Conservation (phyloP, 2,329 filamentous ascomycete species). For the Lasiodiplodia citricola region DNA sequence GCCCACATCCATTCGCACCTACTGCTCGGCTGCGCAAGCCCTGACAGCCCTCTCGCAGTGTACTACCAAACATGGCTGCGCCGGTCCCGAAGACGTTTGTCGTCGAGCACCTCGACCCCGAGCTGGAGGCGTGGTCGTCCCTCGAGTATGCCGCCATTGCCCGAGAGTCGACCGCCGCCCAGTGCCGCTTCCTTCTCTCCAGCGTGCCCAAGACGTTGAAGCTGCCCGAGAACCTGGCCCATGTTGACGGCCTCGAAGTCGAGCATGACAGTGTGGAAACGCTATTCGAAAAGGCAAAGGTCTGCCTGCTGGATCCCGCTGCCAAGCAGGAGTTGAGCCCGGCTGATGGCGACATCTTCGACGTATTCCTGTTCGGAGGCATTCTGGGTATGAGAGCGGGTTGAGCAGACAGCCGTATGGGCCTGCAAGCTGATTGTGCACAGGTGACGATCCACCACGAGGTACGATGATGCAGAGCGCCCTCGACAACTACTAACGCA, state of each 20-base stretch:
- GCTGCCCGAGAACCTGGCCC: constrained; percentile 63
- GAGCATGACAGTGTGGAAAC: constrained; percentile 82
- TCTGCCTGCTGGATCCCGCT: constrained; percentile 89
- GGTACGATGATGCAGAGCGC: constrained; percentile 59
- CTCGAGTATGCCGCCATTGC: constrained; percentile 92
- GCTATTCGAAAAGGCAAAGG: constrained; percentile 76
- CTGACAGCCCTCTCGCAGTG: neutral
- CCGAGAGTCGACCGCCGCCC: constrained; percentile 71
- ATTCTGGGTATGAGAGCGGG: constrained; percentile 74
- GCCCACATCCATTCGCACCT: neutral
- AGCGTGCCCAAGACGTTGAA: constrained; percentile 74
- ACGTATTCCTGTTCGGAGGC: constrained; percentile 93
- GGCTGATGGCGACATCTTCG: constrained; percentile 80
- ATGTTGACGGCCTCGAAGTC: constrained; percentile 68
- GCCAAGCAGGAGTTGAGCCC: constrained; percentile 82
- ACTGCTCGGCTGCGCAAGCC: neutral
- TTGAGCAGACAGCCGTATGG: constrained; percentile 3
- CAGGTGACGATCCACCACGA: constrained; percentile 91
- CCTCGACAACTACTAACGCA: constrained; percentile 31
- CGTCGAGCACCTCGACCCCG: constrained; percentile 94
- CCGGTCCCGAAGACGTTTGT: constrained; percentile 73
- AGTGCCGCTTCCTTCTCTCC: constrained; percentile 78
- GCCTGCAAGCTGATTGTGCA: constrained; percentile 34
- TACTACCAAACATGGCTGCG: constrained; percentile 5
- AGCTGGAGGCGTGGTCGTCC: constrained; percentile 91